Evolutionary conservation across 176 grass and related monocot genomes (phyloP), one percentile per base, ranked within the genome.

Genomic region (Triticum urartu): DNA sequence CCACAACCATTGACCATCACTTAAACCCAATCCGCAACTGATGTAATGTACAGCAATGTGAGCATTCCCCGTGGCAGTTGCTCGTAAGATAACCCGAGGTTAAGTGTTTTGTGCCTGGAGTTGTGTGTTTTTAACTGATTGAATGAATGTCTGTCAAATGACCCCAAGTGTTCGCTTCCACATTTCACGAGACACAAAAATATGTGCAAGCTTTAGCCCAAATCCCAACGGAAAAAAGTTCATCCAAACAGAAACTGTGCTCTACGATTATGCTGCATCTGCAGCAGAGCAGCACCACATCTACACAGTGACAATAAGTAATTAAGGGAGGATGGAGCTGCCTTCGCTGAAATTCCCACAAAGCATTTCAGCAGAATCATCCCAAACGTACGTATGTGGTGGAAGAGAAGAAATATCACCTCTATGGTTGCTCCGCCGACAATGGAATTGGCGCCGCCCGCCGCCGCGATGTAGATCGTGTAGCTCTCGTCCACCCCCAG

Each of bases 401-500:
- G 75, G 22, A 59, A 59, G 35, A 13, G 14, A 10, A 52, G 33
- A 56, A 32, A 0, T 2, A 30, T 28, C 68, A 95, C 94, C 91
- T 95, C 97, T 82, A 95, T 91, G 42, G 72, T 91, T 83, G 90
- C 94, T 92, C 93, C 97, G 14, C 68, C 84, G 11, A 98, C 88
- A n/a, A 98, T 92, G 10, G 97, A 90, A 26, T 88, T 82, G 75
- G 86, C 66, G 26, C 87, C 89, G 1, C 62, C 83, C 45, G 76
- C 65, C 8, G 77, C 84, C 6, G 67, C 88, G 54, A 92, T 77
- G 40, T 88, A 94, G 81, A 94, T 89, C 9, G 65, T 68, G 80
- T 98, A 98, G 84, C 97, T 95, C 93, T 98, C 97, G 56, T 98
- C 97, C 40, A 94, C 92, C 32, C 94, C 97, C 30, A 95, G 74